Evolutionary conservation across 495 filamentous ascomycete species (phyloP), one percentile per base, ranked within the genome.

Genomic region (Talaromyces trachyspermus): DNA sequence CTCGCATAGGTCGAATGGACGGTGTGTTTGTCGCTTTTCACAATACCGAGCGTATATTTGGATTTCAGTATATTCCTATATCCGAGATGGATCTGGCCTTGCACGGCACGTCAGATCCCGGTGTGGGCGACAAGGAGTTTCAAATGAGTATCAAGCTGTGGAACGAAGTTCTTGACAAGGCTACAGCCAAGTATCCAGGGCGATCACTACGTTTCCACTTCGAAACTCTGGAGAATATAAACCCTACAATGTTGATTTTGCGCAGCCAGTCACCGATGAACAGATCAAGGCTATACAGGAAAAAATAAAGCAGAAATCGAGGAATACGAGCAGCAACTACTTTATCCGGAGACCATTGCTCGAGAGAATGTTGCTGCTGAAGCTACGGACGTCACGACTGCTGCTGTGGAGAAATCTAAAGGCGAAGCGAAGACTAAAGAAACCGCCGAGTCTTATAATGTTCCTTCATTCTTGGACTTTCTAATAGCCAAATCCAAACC

Each of bases 11-110:
- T 22, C 81, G 94, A 17, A 99, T 99, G 92, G 90, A 97, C 53
- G 92, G 92, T 42, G 96, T 97, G 41, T 97, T 96, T 54, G 87
- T 96, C n/a, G 94, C 94, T 10, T 97, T 81, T 61, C 92, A 99
- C 66, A 99, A 99, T 56, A 83, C 88, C 4, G 76, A 95, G 61
- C 81, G 88, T 26, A 95, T 99, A 35, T 99, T 99, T 59, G 92
- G 92, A 0, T 99, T 99, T 64, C 92, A 97, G 62, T 99, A 99
- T 57, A 70, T 99, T 45, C 79, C 80, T 46, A 62, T 95, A 11
- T 54, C 72, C 1, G 94, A 97, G 56, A 92, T 99, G 86, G 92
- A 99, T 61, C 60, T 69, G 11, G 74, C 86, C 0, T 58, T 99
- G 5, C 92, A 99, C 56, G 89, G 88, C 17, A 79, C 83, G 45